Evolutionary conservation across 139 green algal genomes (phyloP), one percentile per base, ranked within the genome.

Genomic region (Ettlia oleoabundans): DNA sequence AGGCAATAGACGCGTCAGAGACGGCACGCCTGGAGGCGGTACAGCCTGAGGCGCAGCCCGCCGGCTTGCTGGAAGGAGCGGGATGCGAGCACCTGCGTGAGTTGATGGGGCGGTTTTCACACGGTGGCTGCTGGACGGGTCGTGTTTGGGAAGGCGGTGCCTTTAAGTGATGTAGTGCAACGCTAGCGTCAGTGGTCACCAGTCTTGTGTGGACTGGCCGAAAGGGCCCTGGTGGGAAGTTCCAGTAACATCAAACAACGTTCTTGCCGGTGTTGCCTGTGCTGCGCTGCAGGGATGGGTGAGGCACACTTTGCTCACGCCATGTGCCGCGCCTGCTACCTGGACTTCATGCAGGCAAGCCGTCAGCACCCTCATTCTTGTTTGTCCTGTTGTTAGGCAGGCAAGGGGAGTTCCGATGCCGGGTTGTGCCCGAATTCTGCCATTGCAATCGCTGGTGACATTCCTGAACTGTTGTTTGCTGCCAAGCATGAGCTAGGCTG

Each of bases 281-380:
- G 19, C 32, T 26, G 1, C 47, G 4, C 33, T 30, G 64, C 78
- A 75, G 71, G 68, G 33, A 24, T 40, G 28, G 86, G 77, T 8
- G 81, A 74, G 38, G 64, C 79, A 2, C 86, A 91, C 64, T 90
- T 92, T 78, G 88, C 88, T 5, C 81, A 90, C 37, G 92, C 88
- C 61, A 89, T 97, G 86, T 97, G 93, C 79, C 69, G 65, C 1
- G 64, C 81, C 37, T 94, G 89, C 88, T 94, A 88, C 72, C 41
- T 82, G 21, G 85, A 91, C 10, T 95, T 92, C 74, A 52, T 92
- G 40, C 55, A 86, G 80, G 80, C 28, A 42, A 42, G 70, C 42
- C 13, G 37, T 24, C 6, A 9, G 15, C n/a, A 32, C 10, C 24
- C 28, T 2, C 2, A 3, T 67, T 2, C n/a, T 15, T 58, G 13